phyloP scores from a whole-genome alignment of 2,329 filamentous ascomycete genomes.

The Alternaria sp. region DNA sequence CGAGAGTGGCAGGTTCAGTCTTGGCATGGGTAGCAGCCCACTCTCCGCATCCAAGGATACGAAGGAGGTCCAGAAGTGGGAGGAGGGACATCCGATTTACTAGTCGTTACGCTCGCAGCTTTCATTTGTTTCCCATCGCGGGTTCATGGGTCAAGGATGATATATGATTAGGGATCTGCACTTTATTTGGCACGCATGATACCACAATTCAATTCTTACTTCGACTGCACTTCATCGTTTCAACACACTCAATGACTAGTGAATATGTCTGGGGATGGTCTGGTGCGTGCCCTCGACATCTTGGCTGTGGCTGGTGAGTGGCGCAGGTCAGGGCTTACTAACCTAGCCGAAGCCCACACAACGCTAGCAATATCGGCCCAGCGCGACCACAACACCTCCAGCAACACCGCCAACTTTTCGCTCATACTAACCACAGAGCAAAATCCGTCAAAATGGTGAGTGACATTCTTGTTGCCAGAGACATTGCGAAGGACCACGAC shows the following conservation, averaged over 20 bases:
- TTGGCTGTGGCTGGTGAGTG: conserved; percentile 25
- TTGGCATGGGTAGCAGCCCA: conserved; percentile 42
- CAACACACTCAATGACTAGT: not conserved
- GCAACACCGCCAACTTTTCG: conserved; percentile 45
- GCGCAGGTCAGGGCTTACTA: conserved; percentile 23
- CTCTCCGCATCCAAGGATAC: conserved; percentile 36
- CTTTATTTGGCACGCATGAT: conserved; percentile 31
- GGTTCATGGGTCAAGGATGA: not conserved
- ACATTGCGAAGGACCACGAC: conserved; percentile 9
- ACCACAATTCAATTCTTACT: conserved; percentile 26
- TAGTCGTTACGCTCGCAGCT: conserved; percentile 27
- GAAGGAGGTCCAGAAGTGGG: conserved; percentile 50
- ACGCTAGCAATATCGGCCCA: conserved; percentile 33
- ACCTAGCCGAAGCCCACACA: conserved; percentile 42
- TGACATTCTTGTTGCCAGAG: conserved; percentile 4
- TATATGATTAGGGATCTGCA: not conserved
- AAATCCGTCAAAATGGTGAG: conserved; percentile 52
- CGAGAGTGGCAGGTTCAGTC: conserved; percentile 41
- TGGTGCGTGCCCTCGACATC: not conserved
- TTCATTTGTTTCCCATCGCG: conserved; percentile 3
- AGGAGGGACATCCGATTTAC: conserved; percentile 57
- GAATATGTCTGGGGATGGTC: not conserved
- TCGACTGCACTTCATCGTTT: not conserved
- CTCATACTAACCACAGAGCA: conserved; percentile 44
- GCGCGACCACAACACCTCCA: conserved; percentile 32